Percentiles rank a stretch among this genome's conserved stretches.
Conservation (phyloP, 23 red algal genomes). For the Agarophyton chilense region DNA sequence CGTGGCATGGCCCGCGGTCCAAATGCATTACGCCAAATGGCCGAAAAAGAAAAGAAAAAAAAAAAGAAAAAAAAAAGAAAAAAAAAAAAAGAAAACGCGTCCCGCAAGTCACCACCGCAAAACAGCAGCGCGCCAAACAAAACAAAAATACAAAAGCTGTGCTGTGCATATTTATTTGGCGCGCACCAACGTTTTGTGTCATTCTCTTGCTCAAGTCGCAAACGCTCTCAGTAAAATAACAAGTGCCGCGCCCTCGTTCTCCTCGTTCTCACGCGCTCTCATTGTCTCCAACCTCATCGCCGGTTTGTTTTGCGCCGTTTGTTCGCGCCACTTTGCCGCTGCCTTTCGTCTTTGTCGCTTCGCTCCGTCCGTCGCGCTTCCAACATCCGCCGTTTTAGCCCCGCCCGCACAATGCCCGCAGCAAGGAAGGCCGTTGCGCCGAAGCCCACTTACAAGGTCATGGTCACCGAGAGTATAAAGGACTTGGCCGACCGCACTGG, state of each 20-base stretch:
- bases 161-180: not conserved
- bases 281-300: not conserved
- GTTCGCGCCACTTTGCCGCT: not conserved
- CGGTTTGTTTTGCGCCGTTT: not conserved
- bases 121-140: not conserved
- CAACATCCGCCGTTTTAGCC: not conserved
- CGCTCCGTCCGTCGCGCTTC: not conserved
- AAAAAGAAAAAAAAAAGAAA: no score
- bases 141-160: no score
- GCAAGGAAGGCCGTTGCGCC: not conserved
- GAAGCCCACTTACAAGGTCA: constrained; percentile 73
- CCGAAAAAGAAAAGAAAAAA: not conserved
- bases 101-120: not conserved
- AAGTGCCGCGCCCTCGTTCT: not conserved
- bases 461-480: constrained; percentile 65
- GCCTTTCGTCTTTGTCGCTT: not conserved
- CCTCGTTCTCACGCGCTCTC: not conserved
- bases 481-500: constrained; percentile 56
- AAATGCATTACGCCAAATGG: no score
- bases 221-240: no score
- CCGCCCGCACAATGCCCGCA: constrained; percentile 34
- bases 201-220: not conserved
- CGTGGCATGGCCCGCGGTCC: no score
- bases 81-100: not conserved
- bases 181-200: not conserved